Percentiles rank a stretch among this genome's conserved stretches.
phyloP scores from a whole-genome alignment of 345 rosid species.

The Citrus reticulata region DNA sequence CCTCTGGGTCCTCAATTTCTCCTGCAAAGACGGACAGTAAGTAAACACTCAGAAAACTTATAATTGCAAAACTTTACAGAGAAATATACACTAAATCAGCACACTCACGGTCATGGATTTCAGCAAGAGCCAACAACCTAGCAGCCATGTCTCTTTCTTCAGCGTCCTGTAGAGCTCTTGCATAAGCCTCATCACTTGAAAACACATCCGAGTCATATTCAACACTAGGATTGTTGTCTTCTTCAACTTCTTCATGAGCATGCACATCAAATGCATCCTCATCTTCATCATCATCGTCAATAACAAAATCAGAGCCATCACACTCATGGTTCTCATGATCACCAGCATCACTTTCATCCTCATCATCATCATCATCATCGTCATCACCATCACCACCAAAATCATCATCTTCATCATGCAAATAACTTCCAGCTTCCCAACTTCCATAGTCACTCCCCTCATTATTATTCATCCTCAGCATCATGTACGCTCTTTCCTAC shows the following conservation, averaged over 20 bases:
- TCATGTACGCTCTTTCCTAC: slow-evolving; percentile 90
- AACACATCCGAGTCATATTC: slow-evolving; percentile 49
- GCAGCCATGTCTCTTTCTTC: slow-evolving; percentile 88
- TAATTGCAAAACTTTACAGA: slow-evolving; percentile 4
- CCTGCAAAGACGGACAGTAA: slow-evolving; percentile 41
- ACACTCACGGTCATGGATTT: slow-evolving; percentile 56
- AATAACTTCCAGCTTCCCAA: slow-evolving; percentile 74
- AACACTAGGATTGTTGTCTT: slow-evolving; percentile 27
- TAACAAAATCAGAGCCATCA: slow-evolving; percentile 16
- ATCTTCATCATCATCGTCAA: slow-evolving; percentile 43
- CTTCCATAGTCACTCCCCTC: slow-evolving; percentile 78
- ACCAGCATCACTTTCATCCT: slow-evolving; percentile 30
- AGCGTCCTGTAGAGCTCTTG: slow-evolving; percentile 90
- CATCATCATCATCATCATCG: slow-evolving; percentile 49
- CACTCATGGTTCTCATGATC: slow-evolving; percentile 33
- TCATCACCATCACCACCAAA: slow-evolving; percentile 49
- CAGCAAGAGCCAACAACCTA: slow-evolving; percentile 71
- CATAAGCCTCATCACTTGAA: slow-evolving; percentile 85
- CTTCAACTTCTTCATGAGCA: slow-evolving; percentile 40
- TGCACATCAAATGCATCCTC: slow-evolving; percentile 61
- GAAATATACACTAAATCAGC: not conserved
- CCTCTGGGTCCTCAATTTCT: slow-evolving; percentile 49
- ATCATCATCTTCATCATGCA: slow-evolving; percentile 66
- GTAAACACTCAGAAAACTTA: not conserved
- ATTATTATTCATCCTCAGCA: slow-evolving; percentile 63